Evolutionary conservation across 495 filamentous ascomycete genomes (phyloP).

Genomic region (Penicillium paradoxum): DNA sequence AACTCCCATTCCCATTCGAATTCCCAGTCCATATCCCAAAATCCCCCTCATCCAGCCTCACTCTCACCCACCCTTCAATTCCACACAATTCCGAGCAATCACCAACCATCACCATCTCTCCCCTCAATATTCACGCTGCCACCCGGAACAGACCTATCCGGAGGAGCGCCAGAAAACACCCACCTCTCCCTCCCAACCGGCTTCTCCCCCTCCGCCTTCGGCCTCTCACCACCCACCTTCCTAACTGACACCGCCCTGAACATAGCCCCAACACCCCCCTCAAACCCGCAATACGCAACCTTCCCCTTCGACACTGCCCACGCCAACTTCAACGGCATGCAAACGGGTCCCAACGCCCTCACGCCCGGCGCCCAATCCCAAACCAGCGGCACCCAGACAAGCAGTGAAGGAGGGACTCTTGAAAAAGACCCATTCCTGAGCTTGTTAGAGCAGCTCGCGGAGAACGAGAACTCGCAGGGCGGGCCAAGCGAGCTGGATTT

Average conservation of each 20-base stretch:
- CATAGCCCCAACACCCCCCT: slow-evolving; percentile 31
- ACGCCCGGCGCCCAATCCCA: slow-evolving; percentile 39
- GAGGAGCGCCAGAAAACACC: not conserved
- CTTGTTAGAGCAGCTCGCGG: slow-evolving; percentile 72
- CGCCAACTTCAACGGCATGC: slow-evolving; percentile 3
- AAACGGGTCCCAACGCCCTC: slow-evolving; percentile 13
- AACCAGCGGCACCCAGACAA: slow-evolving; percentile 30
- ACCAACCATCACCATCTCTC: slow-evolving; percentile 15
- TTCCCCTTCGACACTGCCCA: slow-evolving; percentile 38
- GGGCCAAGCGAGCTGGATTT: slow-evolving; percentile 69
- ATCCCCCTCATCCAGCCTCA: not conserved
- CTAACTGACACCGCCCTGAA: slow-evolving; percentile 24
- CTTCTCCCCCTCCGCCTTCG: slow-evolving; percentile 33
- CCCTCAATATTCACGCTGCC: slow-evolving; percentile 27
- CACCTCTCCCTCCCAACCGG: slow-evolving; percentile 18
- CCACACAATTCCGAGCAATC: slow-evolving; percentile 8
- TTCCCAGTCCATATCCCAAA: slow-evolving; percentile 2
- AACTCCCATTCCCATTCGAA: slow-evolving; percentile 8
- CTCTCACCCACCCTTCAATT: slow-evolving; percentile 21
- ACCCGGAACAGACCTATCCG: slow-evolving; percentile 9
- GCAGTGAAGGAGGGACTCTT: slow-evolving; percentile 20
- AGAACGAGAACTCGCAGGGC: slow-evolving; percentile 59
- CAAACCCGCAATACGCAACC: slow-evolving; percentile 40
- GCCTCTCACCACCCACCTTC: slow-evolving; percentile 30
- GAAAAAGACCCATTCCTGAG: slow-evolving; percentile 79